Conservation (phyloP, 352 stramenopile species). For the Phytophthora fragariaefolia region DNA sequence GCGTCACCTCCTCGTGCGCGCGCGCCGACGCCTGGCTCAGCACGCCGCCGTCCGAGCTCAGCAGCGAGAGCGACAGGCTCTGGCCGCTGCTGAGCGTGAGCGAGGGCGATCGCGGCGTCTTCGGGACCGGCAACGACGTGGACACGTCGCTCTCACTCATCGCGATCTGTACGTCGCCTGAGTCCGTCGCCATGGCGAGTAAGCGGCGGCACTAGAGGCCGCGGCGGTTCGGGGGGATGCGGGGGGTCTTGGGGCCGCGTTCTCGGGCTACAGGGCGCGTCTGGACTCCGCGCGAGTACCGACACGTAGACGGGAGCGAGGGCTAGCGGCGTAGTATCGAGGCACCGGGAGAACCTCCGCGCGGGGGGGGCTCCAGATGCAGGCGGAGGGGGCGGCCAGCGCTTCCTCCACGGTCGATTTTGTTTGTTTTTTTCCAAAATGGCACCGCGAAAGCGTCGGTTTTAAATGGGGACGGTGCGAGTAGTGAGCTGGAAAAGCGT, state of each 20-base stretch:
- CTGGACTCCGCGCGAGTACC: background rate
- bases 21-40: conserved; percentile 51
- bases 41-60: conserved; percentile 25
- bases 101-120: conserved; percentile 11
- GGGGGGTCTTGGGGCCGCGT: conserved; percentile 3
- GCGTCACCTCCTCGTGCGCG: conserved; percentile 63
- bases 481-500: no score
- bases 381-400: background rate
- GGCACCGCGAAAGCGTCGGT: conserved; percentile 18
- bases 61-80: conserved; percentile 21
- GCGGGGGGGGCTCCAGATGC: conserved; percentile 7
- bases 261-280: background rate
- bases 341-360: background rate
- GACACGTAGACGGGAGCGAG: background rate
- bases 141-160: conserved; percentile 3
- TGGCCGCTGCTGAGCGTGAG: conserved; percentile 23
- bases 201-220: background rate
- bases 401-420: conserved; percentile 14
- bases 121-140: background rate
- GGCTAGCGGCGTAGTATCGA: conserved; percentile 1
- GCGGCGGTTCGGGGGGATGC: background rate
- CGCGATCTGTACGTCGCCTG: conserved; percentile 27
- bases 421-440: conserved; percentile 29
- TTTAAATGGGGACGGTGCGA: no score
- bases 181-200: conserved; percentile 10